phyloP scores from a whole-genome alignment of 2,329 filamentous ascomycete species.

The Teratosphaeria destructans region DNA sequence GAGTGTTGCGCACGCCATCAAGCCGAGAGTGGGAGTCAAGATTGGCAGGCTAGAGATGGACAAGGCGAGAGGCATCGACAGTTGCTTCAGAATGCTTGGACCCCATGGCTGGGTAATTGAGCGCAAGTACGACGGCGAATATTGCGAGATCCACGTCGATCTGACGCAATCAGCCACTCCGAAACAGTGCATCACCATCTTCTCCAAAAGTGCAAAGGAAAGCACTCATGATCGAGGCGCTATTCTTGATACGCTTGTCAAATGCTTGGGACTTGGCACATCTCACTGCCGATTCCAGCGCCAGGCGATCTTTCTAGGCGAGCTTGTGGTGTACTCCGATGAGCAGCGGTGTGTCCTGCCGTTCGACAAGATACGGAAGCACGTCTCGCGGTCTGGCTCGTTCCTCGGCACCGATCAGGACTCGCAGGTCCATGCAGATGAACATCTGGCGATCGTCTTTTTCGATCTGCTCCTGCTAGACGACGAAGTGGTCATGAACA shows the following conservation, averaged over 20 bases:
- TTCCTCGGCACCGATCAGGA: constrained; percentile 60
- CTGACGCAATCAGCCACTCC: constrained; percentile 37
- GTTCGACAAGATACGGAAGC: constrained; percentile 75
- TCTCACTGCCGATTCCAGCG: constrained; percentile 48
- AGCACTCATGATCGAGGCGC: constrained; percentile 60
- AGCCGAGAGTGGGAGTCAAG: constrained; percentile 34
- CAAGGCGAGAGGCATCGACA: constrained; percentile 50
- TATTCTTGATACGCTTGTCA: constrained; percentile 53
- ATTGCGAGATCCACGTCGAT: constrained; percentile 79
- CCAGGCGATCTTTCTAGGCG: constrained; percentile 72
- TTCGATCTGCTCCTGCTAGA: constrained; percentile 52
- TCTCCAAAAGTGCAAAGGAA: constrained; percentile 86
- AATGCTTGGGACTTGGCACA: constrained; percentile 53
- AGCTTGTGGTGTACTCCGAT: constrained; percentile 69
- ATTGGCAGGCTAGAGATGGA: constrained; percentile 35
- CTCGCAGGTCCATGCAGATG: constrained; percentile 47
- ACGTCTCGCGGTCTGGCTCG: constrained; percentile 61
- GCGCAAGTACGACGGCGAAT: constrained; percentile 75
- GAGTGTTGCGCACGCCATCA: constrained; percentile 29
- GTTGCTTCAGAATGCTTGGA: constrained; percentile 57
- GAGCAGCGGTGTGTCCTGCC: constrained; percentile 53
- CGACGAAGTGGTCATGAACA: constrained; percentile 41
- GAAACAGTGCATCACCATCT: constrained; percentile 58
- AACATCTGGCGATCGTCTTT: constrained; percentile 51
- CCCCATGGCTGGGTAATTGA: constrained; percentile 60